Evolutionary conservation across 2,329 filamentous ascomycete species (phyloP), one percentile per base, ranked within the genome.

Genomic region (Colletotrichum chrysophilum): DNA sequence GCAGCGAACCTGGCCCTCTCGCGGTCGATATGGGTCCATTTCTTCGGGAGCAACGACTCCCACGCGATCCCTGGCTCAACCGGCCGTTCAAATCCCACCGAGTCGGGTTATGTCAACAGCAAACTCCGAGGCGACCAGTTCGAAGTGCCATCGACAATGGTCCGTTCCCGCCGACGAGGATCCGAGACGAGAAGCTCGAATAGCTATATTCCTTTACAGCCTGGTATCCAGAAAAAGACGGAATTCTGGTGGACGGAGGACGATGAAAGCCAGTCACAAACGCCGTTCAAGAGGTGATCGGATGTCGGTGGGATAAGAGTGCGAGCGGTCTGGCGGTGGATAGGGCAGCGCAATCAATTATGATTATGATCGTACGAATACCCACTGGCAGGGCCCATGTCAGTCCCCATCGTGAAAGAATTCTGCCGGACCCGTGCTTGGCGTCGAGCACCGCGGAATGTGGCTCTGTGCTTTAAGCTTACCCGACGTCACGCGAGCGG

Each of bases 1-100:
- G 83, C 82, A 21, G 84, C 81, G n/a, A 82, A 82, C 21, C 79
- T 82, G 12, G 79, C 66, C 77, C 81, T 70, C 65, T 78, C 73
- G 1, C 77, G 78, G 5, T 77, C 78, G 3, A 76, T 80, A 28
- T 81, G 78, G 67, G 66, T 67, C 14, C 78, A 75, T 66, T 78
- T 81, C 65, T 75, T 71, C 56, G 62, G 66, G 14, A 69, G 60
- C 55, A 38, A 28, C 34, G 32, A 36, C 6, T 3, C 26, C 8
- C 70, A 73, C 1, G 38, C 70, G 4, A 32, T 73, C 5, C 70
- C 70, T 4, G 70, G 30, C 13, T 66, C 72, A 1, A 71, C 60
- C 32, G 56, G 32, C 8, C 55, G 55, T 38, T 74, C 64, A 5
- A 66, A 76, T 7, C 76, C 76, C 5, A n/a, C 66, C 32, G 72